Conservation (phyloP, 129 eudicot genomes). For the Artemisia tridentata region DNA sequence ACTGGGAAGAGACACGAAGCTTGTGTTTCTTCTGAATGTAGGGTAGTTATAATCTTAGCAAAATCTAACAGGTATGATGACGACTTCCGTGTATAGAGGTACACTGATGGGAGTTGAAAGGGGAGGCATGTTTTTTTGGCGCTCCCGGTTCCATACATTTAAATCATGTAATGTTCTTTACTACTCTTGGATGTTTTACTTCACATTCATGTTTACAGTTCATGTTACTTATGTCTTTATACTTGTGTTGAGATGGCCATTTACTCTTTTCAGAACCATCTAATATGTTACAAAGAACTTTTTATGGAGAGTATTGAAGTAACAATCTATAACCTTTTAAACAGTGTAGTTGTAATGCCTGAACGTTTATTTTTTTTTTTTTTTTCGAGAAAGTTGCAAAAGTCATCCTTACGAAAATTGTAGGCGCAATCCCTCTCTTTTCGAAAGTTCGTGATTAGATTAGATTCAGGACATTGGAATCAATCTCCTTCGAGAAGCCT, state of each 20-base stretch:
- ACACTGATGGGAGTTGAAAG: conserved; percentile 26
- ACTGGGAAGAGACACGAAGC: not conserved
- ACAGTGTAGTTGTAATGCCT: too few relatives aligned
- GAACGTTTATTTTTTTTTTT: too few relatives aligned
- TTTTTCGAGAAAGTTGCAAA: too few relatives aligned
- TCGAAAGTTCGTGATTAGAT: too few relatives aligned
- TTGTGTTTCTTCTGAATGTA: conserved; percentile 6
- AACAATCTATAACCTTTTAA: too few relatives aligned
- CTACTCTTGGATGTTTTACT: conserved; percentile 10
- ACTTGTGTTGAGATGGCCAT: not conserved
- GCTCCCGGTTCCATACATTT: conserved; percentile 23
- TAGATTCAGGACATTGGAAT: too few relatives aligned
- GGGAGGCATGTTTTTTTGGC: conserved; percentile 38
- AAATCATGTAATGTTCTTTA: conserved; percentile 21
- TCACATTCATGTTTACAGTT: not conserved
- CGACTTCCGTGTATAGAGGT: conserved; percentile 30
- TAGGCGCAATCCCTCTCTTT: too few relatives aligned
- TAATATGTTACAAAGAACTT: not conserved
- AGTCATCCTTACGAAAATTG: too few relatives aligned
- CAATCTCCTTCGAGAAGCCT: too few relatives aligned
- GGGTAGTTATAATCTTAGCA: conserved; percentile 13
- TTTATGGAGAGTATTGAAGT: too few relatives aligned
- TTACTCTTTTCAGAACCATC: not conserved
- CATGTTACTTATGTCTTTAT: not conserved
- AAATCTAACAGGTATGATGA: conserved; percentile 25